Conservation (phyloP, 768 basidiomycete genomes). For the Tylopilus sp. region DNA sequence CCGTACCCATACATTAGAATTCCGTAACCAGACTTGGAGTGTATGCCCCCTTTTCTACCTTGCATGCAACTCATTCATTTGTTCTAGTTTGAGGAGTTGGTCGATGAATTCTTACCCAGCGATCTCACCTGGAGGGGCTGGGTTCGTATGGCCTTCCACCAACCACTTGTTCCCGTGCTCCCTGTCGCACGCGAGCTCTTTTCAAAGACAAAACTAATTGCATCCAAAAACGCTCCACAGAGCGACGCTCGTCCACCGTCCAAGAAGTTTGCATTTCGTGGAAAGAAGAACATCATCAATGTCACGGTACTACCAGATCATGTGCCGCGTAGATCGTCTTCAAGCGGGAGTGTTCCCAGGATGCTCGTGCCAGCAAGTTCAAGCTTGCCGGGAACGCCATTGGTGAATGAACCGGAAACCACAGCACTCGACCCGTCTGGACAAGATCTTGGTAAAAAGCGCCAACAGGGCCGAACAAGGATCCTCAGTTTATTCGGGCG, state of each 20-base stretch:
- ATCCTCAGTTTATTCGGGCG: constrained; percentile 30
- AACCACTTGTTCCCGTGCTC: constrained; percentile 72
- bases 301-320: constrained; percentile 13
- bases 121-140: constrained; percentile 78
- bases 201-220: constrained; percentile 71
- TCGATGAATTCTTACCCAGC: constrained; percentile 76
- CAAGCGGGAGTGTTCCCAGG: constrained; percentile 10
- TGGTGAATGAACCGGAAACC: constrained; percentile 43
- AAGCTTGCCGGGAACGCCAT: constrained; percentile 27
- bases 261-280: constrained; percentile 20
- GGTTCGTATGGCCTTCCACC: constrained; percentile 81
- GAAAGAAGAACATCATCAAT: constrained; percentile 15
- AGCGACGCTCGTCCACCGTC: constrained; percentile 25
- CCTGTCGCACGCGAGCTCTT: constrained; percentile 77
- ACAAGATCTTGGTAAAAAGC: constrained; percentile 10
- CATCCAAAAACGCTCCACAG: constrained; percentile 34
- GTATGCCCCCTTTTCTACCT: constrained; percentile 41
- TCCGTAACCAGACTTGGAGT: constrained; percentile 80
- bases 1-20: constrained; percentile 75
- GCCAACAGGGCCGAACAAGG: constrained; percentile 27
- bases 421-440: constrained; percentile 19
- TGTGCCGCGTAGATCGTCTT: constrained; percentile 20
- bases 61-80: constrained; percentile 3
- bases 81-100: constrained; percentile 70
- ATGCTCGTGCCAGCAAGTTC: not conserved